Evolutionary conservation across 139 green algal genomes (phyloP).

Genomic region (Yamagishiella unicocca): DNA sequence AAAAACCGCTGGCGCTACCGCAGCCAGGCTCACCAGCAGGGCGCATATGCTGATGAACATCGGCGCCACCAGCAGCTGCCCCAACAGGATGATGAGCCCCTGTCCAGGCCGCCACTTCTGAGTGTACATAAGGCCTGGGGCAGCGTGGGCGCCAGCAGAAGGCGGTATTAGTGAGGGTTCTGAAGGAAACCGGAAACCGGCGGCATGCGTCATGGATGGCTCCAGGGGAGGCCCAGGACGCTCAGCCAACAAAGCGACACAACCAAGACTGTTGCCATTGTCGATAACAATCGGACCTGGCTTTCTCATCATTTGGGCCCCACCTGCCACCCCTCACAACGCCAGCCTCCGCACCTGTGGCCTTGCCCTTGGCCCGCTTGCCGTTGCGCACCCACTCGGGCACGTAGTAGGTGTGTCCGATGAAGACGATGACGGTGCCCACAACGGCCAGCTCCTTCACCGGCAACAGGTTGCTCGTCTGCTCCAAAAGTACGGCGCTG

Average conservation of each 20-base stretch:
- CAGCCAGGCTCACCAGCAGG: neutral
- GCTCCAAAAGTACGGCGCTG: neutral
- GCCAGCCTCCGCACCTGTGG: neutral
- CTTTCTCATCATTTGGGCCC: neutral
- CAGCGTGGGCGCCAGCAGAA: too few relatives aligned
- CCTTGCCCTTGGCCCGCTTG: neutral
- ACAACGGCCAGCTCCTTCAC: conserved; percentile 38
- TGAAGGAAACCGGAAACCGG: neutral
- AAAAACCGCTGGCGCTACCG: neutral
- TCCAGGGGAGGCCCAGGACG: neutral
- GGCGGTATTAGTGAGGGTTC: too few relatives aligned
- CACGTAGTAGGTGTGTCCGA: conserved; percentile 26
- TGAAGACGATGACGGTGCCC: conserved; percentile 16
- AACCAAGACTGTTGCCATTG: neutral
- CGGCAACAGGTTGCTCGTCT: conserved; percentile 33
- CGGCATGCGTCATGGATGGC: neutral
- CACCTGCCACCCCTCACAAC: neutral
- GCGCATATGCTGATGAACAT: neutral
- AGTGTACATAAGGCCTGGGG: conserved; percentile 21
- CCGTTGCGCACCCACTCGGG: neutral
- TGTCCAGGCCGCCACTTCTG: neutral
- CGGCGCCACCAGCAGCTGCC: conserved; percentile 14
- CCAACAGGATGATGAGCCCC: neutral
- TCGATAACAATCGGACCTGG: neutral
- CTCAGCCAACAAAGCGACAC: neutral